Evolutionary conservation across 2,329 filamentous ascomycete genomes (phyloP).

Genomic region (Dactylellina haptotyla): DNA sequence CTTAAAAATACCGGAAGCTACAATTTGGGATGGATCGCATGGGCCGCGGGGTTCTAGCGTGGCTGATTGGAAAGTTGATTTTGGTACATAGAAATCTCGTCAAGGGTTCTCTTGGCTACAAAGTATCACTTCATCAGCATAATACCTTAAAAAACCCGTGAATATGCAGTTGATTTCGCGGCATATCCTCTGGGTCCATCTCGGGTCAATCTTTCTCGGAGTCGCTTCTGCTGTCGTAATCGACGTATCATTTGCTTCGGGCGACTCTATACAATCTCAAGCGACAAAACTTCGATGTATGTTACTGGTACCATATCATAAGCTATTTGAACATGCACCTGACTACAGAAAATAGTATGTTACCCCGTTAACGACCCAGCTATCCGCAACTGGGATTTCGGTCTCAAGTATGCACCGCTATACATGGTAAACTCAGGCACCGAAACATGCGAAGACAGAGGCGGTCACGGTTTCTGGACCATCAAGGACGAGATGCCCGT

Average conservation of each 20-base stretch:
- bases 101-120: neutral
- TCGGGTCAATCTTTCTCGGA: neutral
- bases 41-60: too few species aligned
- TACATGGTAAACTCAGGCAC: neutral
- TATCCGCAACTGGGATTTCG: neutral
- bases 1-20: too few species aligned
- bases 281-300: too few species aligned
- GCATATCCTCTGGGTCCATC: neutral
- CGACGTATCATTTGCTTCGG: neutral
- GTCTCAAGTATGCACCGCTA: neutral
- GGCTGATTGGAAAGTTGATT: too few species aligned
- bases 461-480: constrained; percentile 14
- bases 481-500: neutral
- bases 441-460: neutral
- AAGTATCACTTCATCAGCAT: neutral
- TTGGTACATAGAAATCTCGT: neutral
- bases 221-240: neutral
- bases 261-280: too few species aligned
- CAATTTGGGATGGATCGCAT: too few species aligned
- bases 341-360: neutral
- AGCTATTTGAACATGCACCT: too few species aligned
- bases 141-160: neutral
- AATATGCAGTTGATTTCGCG: too few species aligned
- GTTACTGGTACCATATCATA: too few species aligned
- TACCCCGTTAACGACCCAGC: neutral